Base-by-base conservation (phyloP, 2,329 filamentous ascomycete genomes). In the Botrytis squamosa region DNA sequence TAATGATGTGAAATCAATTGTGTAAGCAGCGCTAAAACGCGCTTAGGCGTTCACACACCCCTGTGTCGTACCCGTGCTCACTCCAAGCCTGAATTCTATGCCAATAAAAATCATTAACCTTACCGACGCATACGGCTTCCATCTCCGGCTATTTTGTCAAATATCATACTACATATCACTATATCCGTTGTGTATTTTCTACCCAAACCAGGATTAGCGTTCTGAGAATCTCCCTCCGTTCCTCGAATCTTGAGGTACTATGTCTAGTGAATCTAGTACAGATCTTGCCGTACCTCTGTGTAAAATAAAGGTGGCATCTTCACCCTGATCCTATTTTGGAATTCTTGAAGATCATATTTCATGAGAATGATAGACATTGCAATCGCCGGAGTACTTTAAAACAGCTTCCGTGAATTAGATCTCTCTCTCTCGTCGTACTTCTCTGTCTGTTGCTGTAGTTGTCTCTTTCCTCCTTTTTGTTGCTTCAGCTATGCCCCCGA, bases 1-100 rank as follows among this genome's bases (percentile, higher is more conserved):
- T 71, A 71, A 71, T 71, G 25, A 44, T 66, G 22, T 60, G 57
- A 62, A 70, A 63, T 63, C 40, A 20, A 10, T 10, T 6, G 33
- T 33, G 3, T 33, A 49, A 46, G 29, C 40, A 18, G 40, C 52
- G 49, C 25, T 6, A n/a, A 46, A 14, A 36, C 25, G 33, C 20
- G 46, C 70, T 42, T 64, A 40, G 25, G 22, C 36, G 3, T 8
- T n/a, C 14, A 9, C 20, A 12, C 1, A 67, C 64, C 33, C 64
- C 16, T 42, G 38, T 42, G 36, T 64, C 6, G 7, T 42, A 42
- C 38, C 36, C 38, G 40, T n/a, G 12, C 40, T 42, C 14, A 29
- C 38, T 38, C 29, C 38, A 22, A 33, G 36, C 33, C 20, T 62
- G 10, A 40, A 14, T 40, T 62, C 3, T 6, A 44, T n/a, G 38